Evolutionary conservation across 2,329 filamentous ascomycete genomes (phyloP), one percentile per base, ranked within the genome.

Genomic region (Alternaria triticina): DNA sequence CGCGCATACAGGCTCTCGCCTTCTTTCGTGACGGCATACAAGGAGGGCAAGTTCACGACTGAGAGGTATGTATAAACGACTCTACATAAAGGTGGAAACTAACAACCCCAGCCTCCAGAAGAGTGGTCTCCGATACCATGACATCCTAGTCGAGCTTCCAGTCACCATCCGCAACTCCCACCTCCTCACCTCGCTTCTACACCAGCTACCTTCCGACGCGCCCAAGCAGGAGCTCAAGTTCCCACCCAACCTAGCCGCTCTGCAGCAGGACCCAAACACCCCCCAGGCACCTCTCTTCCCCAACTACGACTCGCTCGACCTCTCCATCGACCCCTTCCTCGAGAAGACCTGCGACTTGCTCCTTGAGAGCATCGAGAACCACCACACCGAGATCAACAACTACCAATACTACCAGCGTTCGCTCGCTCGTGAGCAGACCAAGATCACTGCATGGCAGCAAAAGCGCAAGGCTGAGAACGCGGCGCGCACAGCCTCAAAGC

Each of bases 351-450:
- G 94, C 84, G 95, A 99, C 79, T 89, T 97, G 71, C 89, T 99
- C 61, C 89, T 98, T 67, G 96, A 99, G 79, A 94, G 91, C 85
- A 97, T 99, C 80, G 96, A 99, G 86, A 91, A 91, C 59, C 96
- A 99, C 86, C 96, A 98, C 85, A 97, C 94, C 64, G 96, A 99
- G 83, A 91, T 97, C 80, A 98, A 98, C 89, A 99, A 99, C 88
- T 96, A 96, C 85, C 94, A 97, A 82, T 93, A 91, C 87, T 97
- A 97, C 86, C 94, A 97, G 84, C 89, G 96, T 76, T 94, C 96
- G 78, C 87, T 98, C 61, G 91, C 90, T 57, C 92, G 96, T 74
- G 96, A 99, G 85, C 96, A 99, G 85, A 85, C 91, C 76, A 99
- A 98, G 88, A 97, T 99, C 75, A 90, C 92, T 59, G 91, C 94